These are phyloP conservation scores for Craspedostauros australis DNA, from an alignment of 108 stramenopile species.

Conservation along the genomic window DNA sequence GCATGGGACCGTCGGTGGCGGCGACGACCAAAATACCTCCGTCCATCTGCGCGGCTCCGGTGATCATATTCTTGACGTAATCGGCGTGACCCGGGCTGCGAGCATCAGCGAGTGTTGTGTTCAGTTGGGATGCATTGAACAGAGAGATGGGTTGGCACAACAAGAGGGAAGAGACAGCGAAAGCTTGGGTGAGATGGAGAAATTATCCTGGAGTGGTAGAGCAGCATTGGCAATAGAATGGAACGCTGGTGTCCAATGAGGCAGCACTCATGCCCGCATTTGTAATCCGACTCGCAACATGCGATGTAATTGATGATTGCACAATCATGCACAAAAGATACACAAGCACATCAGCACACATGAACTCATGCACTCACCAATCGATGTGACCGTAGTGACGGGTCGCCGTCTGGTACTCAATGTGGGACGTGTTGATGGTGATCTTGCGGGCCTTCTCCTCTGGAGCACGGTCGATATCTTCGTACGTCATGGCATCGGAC, in stretches of 20 bases:
- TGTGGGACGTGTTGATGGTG: conserved; percentile 90
- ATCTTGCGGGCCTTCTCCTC: conserved; percentile 94
- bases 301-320: too few relatives aligned
- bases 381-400: conserved; percentile 99
- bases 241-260: too few relatives aligned
- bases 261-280: too few relatives aligned
- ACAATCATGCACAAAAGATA: too few relatives aligned
- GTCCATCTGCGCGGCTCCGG: conserved; percentile 99
- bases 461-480: conserved; percentile 97
- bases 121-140: background rate
- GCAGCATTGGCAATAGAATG: too few relatives aligned
- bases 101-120: background rate
- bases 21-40: conserved; percentile 98
- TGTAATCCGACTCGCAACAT: too few relatives aligned
- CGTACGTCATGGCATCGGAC: conserved; percentile 81
- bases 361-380: conserved; percentile 68
- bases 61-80: conserved; percentile 99
- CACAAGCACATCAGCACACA: too few relatives aligned
- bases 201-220: background rate
- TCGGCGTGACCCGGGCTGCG: conserved; percentile 96
- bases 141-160: conserved; percentile 1
- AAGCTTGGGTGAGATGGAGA: background rate
- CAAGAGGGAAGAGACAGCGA: background rate
- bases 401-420: conserved; percentile 95
- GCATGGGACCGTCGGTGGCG: conserved; percentile 99